These are phyloP conservation scores for Dipodascus albidus DNA, from an alignment of 805 yeast species.

Conservation along the genomic window DNA sequence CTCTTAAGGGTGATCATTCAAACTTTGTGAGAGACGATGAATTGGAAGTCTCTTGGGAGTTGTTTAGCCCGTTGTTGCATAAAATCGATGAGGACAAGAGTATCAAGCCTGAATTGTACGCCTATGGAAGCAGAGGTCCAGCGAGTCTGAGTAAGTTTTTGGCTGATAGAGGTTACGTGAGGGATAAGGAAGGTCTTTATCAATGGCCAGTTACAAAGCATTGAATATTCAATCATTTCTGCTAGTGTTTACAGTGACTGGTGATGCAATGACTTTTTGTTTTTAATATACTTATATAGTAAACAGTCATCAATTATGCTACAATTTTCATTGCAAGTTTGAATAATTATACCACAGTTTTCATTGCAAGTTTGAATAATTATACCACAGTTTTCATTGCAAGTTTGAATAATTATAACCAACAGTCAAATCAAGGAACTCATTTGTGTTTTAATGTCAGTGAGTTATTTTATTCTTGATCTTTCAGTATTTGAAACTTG, in stretches of 20 bases:
- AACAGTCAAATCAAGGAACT: too few species aligned
- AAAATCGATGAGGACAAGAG: constrained; percentile 58
- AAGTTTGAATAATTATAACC: too few species aligned
- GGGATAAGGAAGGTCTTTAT: constrained; percentile 52
- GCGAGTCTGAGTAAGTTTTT: constrained; percentile 47
- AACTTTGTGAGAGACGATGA: constrained; percentile 98
- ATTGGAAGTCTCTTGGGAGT: constrained; percentile 82
- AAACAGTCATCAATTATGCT: too few species aligned
- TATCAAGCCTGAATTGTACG: constrained; percentile 48
- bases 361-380: too few species aligned
- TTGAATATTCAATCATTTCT: background rate
- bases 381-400: too few species aligned
- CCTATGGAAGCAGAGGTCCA: constrained; percentile 93
- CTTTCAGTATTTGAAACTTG: too few species aligned
- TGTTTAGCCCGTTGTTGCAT: constrained; percentile 85
- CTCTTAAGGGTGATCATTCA: constrained; percentile 84
- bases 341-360: too few species aligned
- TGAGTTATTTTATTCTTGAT: too few species aligned
- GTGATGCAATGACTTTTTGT: background rate
- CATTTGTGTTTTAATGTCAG: too few species aligned
- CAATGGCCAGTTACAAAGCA: constrained; percentile 63
- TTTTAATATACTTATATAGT: too few species aligned
- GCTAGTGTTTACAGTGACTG: background rate
- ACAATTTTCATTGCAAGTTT: too few species aligned
- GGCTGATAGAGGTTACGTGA: constrained; percentile 59